Evolutionary conservation across 2,329 filamentous ascomycete species (phyloP), one percentile per base, ranked within the genome.

Genomic region (Fusarium nelsonii): DNA sequence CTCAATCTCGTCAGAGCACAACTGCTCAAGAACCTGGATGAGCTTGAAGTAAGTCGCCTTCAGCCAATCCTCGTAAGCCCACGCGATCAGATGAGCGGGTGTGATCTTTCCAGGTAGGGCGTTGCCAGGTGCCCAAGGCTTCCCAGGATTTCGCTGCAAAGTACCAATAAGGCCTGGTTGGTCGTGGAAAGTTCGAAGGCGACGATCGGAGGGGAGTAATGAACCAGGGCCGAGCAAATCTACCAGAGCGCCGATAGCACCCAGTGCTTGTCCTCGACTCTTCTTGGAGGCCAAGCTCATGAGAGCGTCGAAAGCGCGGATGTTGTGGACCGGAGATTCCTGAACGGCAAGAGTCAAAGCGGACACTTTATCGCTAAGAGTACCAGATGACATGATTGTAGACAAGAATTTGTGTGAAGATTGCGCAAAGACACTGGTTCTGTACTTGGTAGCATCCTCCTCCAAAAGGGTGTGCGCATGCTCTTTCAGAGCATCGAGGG

Each of bases 371-470:
- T 99, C 96, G 58, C 94, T 97, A 73, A 98, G 88, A 11, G 97
- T 99, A 84, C 96, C 96, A 3, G 94, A 97, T 11, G 93, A 85
- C 92, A 98, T 97, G 78, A 99, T 97, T 18, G 94, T 97, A 2
- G 94, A 93, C 84, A 98, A 90, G 84, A 99, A 99, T 78, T 94
- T 97, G 80, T 97, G 92, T 40, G 94, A 95, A 4, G 95, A 96
- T 28, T 93, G 93, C 51, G 92, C 89, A 8, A 92, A 89, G 58
- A 92, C 83, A 71, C 93, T 90, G 28, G 89, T 87, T 57, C 86
- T 85, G 81, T 97, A 99, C 46, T 88, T 84, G 40, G 88, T 85
- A 65, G 91, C 91, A 76, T 99, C 96, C 28, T 88, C 84, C 55
- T 97, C 90, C 20, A 98, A 83, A 8, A 98, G 84, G 11, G 86